Evolutionary conservation across 768 basidiomycete genomes (phyloP).

Genomic region (Russula virescens): DNA sequence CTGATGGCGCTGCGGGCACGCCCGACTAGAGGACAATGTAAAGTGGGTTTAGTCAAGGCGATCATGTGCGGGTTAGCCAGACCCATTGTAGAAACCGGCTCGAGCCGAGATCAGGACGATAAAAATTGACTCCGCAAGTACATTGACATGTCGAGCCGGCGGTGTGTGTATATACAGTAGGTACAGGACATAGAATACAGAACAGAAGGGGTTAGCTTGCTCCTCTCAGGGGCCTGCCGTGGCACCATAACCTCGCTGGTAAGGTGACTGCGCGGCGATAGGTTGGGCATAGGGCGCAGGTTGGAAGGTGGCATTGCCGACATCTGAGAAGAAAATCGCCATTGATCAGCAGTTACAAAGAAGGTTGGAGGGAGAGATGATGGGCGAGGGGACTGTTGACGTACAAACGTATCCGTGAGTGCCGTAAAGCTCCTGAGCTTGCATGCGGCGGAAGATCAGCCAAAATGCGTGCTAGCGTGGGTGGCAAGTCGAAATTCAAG

Average conservation of each 20-base stretch:
- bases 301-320: constrained; percentile 30
- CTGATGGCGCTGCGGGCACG: neutral
- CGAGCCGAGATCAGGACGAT: neutral
- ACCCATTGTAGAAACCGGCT: neutral
- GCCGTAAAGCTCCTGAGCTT: constrained; percentile 80
- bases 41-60: no score
- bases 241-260: constrained; percentile 12
- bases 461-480: constrained; percentile 70
- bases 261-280: constrained; percentile 1
- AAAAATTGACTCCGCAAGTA: neutral
- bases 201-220: no score
- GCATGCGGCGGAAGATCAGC: constrained; percentile 87
- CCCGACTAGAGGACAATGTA: neutral
- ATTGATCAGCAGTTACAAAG: neutral
- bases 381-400: constrained; percentile 30
- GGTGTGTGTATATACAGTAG: neutral
- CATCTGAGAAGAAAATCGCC: constrained; percentile 23
- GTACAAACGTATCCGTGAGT: constrained; percentile 68
- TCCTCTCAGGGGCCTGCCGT: constrained; percentile 1
- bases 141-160: neutral
- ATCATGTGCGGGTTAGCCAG: no score
- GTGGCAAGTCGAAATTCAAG: neutral
- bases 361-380: neutral
- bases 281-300: neutral
- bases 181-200: neutral